phyloP scores from a whole-genome alignment of 1,284 basidiomycete genomes.

The Termitomyces sp. region DNA sequence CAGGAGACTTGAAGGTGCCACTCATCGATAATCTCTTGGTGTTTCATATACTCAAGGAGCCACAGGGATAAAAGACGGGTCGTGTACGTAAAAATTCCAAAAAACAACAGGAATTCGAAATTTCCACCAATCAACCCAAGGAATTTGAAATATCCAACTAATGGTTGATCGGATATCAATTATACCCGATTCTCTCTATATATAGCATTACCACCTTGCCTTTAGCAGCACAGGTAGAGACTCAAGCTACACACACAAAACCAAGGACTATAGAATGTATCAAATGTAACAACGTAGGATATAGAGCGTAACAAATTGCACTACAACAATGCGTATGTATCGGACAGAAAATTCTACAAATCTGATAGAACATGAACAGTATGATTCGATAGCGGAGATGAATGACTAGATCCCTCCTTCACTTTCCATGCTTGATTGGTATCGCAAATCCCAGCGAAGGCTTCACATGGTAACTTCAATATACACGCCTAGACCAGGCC shows the following conservation, averaged over 20 bases:
- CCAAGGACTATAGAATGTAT: neutral
- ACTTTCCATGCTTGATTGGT: neutral
- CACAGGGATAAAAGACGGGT: too few relatives aligned
- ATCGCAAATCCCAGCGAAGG: neutral
- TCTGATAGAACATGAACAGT: neutral
- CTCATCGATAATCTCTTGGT: too few relatives aligned
- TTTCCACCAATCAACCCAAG: too few relatives aligned
- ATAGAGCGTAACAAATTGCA: neutral
- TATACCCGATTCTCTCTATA: too few relatives aligned
- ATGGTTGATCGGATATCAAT: too few relatives aligned
- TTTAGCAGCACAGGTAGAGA: neutral
- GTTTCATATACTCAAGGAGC: too few relatives aligned
- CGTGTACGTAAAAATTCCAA: too few relatives aligned
- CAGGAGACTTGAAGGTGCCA: neutral
- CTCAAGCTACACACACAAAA: neutral
- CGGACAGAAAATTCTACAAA: neutral
- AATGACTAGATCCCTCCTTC: neutral
- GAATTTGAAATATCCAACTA: too few relatives aligned
- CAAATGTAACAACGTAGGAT: neutral
- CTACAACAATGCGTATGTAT: neutral
- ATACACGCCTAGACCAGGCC: too few relatives aligned
- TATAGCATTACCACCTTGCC: too few relatives aligned
- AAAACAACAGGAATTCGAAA: too few relatives aligned
- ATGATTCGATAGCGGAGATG: neutral
- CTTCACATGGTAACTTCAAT: neutral